These are phyloP conservation scores for Calvatia gigantea DNA, from an alignment of 768 basidiomycete genomes.

Conservation along the genomic window DNA sequence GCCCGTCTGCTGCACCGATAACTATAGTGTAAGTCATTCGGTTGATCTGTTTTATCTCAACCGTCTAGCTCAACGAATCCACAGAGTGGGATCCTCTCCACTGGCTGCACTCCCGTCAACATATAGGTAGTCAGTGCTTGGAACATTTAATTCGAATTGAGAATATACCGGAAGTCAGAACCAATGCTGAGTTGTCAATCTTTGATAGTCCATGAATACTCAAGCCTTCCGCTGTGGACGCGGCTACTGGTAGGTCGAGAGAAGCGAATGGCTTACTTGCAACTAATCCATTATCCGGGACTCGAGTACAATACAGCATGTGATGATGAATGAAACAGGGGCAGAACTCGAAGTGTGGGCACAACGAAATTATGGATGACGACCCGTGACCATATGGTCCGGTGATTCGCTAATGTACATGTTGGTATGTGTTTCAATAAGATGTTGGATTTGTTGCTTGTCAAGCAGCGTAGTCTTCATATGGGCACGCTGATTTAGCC, in stretches of 20 bases:
- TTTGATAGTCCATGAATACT: too few relatives aligned
- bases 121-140: too few relatives aligned
- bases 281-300: too few relatives aligned
- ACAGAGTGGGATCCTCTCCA: too few relatives aligned
- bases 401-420: constrained; percentile 36
- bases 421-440: constrained; percentile 39
- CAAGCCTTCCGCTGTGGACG: too few relatives aligned
- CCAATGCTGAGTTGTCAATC: too few relatives aligned
- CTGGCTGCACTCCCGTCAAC: too few relatives aligned
- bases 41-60: background rate
- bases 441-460: constrained; percentile 28
- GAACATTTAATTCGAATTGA: too few relatives aligned
- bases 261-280: too few relatives aligned
- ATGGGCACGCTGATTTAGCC: constrained; percentile 38
- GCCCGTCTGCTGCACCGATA: constrained; percentile 8
- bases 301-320: background rate
- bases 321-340: background rate
- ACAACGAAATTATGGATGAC: background rate
- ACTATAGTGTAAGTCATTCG: background rate
- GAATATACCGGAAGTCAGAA: too few relatives aligned
- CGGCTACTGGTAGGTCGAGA: too few relatives aligned
- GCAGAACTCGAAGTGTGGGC: background rate
- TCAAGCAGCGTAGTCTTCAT: constrained; percentile 38
- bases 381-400: background rate
- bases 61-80: background rate